Conservation (phyloP, 228 moss, liverwort and hornwort species). For the Sphagnum fallax region DNA sequence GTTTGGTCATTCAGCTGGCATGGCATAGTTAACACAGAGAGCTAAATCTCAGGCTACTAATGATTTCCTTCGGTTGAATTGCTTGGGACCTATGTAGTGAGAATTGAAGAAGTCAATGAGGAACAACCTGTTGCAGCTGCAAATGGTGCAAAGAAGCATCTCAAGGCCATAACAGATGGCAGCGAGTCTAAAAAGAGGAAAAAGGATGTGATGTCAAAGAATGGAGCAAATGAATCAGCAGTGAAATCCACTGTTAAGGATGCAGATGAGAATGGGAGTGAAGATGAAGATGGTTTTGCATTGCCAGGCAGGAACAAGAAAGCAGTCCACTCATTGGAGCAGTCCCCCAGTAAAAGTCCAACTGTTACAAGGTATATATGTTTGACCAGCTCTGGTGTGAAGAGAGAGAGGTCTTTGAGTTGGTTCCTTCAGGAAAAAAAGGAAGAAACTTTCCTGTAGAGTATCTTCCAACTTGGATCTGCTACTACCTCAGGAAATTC, state of each 20-base stretch:
- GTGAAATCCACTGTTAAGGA: background rate
- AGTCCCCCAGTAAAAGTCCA: slow-evolving; percentile 34
- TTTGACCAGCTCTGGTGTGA: no score
- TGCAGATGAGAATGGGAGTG: slow-evolving; percentile 37
- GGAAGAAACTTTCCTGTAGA: no score
- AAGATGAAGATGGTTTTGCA: slow-evolving; percentile 80
- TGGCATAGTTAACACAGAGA: no score
- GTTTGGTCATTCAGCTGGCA: no score
- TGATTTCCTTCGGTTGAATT: no score
- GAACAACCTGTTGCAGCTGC: slow-evolving; percentile 2
- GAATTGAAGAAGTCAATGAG: slow-evolving; percentile 39
- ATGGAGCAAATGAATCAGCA: slow-evolving; percentile 2
- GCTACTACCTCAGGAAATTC: no score
- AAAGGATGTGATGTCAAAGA: slow-evolving; percentile 4
- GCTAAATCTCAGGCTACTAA: no score
- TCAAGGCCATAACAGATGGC: slow-evolving; percentile 12
- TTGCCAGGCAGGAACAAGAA: no score
- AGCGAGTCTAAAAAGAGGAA: slow-evolving; percentile 56
- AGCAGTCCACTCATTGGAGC: background rate
- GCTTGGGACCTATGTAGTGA: slow-evolving; percentile 26
- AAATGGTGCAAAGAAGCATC: background rate
- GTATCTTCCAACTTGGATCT: no score
- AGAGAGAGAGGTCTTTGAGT: no score
- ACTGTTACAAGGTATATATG: slow-evolving; percentile 35
- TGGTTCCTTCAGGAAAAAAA: no score